Conservation (phyloP, 2,329 filamentous ascomycete genomes). For the Colletotrichum melonis region DNA sequence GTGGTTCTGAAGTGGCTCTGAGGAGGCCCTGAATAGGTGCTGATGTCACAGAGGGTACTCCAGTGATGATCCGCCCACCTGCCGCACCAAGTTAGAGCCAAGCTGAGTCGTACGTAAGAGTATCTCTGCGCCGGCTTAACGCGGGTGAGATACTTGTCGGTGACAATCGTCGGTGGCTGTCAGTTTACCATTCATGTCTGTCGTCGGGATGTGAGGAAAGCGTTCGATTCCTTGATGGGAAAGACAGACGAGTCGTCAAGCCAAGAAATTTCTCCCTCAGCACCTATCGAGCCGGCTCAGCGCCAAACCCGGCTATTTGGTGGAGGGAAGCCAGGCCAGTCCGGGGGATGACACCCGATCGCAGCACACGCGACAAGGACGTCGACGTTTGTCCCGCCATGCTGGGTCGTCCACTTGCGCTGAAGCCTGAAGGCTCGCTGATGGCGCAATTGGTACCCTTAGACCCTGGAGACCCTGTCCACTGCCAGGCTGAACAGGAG, state of each 20-base stretch:
- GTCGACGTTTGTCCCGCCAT: conserved; percentile 19
- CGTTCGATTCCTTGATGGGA: conserved; percentile 10
- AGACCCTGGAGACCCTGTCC: conserved; percentile 17
- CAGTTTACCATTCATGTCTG: conserved; percentile 8
- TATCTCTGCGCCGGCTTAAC: conserved; percentile 16
- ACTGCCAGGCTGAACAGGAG: conserved; percentile 27
- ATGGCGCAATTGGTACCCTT: conserved; percentile 34
- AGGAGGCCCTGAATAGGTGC: conserved; percentile 17
- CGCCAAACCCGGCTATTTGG: conserved; percentile 19
- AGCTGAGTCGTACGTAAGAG: conserved; percentile 31
- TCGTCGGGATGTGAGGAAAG: not conserved
- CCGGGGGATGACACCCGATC: conserved; percentile 12
- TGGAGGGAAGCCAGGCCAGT: conserved; percentile 14
- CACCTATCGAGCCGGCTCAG: not conserved
- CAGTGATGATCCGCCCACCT: conserved; percentile 29
- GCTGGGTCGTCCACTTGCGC: conserved; percentile 21
- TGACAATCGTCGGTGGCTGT: conserved; percentile 11
- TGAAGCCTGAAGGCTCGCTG: conserved; percentile 14
- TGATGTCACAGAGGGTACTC: conserved; percentile 32
- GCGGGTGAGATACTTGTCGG: conserved; percentile 14
- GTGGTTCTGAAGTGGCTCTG: conserved; percentile 17
- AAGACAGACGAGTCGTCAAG: conserved; percentile 15
- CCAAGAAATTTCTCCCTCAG: not conserved
- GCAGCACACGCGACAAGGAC: conserved; percentile 29
- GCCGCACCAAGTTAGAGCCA: conserved; percentile 11